These are phyloP conservation scores for Xylaria palmicola DNA, from an alignment of 495 filamentous ascomycete genomes.

Conservation along the genomic window DNA sequence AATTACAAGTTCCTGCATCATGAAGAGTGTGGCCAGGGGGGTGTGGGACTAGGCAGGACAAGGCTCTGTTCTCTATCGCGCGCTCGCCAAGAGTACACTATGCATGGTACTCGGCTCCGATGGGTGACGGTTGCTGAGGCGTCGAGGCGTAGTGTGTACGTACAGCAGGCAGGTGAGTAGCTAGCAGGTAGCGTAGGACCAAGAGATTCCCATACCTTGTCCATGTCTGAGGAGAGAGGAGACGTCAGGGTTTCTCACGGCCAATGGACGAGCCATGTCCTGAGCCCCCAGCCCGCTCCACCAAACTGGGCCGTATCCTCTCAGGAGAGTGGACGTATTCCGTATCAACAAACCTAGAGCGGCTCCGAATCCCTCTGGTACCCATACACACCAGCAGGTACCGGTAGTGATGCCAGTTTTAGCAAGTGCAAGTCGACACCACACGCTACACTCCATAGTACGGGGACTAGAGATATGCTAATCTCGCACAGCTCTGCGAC, in stretches of 20 bases:
- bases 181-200: neutral
- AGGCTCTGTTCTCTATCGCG: neutral
- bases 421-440: conserved; percentile 1
- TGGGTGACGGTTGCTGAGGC: conserved; percentile 2
- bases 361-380: neutral
- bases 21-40: conserved; percentile 5
- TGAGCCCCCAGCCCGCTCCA: conserved; percentile 15
- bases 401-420: neutral
- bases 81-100: conserved; percentile 6
- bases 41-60: conserved; percentile 14
- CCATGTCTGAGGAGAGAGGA: conserved; percentile 1
- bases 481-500: conserved; percentile 12
- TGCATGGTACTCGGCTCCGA: conserved; percentile 15
- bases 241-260: neutral
- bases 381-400: too few species aligned
- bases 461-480: conserved; percentile 13
- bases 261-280: neutral
- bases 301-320: neutral
- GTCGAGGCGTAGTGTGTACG: neutral
- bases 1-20: conserved; percentile 19
- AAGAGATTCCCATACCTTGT: neutral
- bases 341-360: conserved; percentile 13
- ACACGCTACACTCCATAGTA: neutral
- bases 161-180: too few species aligned
- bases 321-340: conserved; percentile 1